Evolutionary conservation across 257 asterid species (phyloP).

Genomic region (Ocimum tenuiflorum): DNA sequence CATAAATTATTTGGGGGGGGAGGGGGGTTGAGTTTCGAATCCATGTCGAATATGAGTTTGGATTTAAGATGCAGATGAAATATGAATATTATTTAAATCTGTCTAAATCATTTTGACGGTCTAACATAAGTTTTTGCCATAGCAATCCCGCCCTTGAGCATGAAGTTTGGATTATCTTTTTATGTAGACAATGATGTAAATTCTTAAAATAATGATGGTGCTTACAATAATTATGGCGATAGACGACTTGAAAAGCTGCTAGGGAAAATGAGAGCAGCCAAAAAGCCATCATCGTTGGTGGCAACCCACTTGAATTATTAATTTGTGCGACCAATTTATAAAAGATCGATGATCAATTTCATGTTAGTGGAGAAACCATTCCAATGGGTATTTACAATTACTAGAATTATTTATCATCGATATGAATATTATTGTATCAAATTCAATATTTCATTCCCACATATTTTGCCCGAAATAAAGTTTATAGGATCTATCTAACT

Average conservation of each 20-base stretch:
- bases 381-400: neutral
- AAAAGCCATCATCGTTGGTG: conserved; percentile 19
- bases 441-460: too few species aligned
- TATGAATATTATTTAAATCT: too few species aligned
- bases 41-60: too few species aligned
- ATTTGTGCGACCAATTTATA: neutral
- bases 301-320: conserved; percentile 30
- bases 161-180: neutral
- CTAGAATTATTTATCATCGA: too few species aligned
- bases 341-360: neutral
- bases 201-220: conserved; percentile 19
- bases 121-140: too few species aligned
- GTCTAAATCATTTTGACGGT: too few species aligned
- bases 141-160: neutral
- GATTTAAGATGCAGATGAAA: too few species aligned
- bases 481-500: too few species aligned
- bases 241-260: conserved; percentile 17
- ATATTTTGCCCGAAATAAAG: too few species aligned
- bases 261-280: conserved; percentile 29
- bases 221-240: conserved; percentile 10
- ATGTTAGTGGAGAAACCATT: conserved; percentile 31
- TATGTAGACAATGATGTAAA: conserved; percentile 12
- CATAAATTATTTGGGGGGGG: too few species aligned
- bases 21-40: too few species aligned
- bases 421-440: too few species aligned